Evolutionary conservation across 257 asterid genomes (phyloP).

Genomic region (Solanum ossicruentum): DNA sequence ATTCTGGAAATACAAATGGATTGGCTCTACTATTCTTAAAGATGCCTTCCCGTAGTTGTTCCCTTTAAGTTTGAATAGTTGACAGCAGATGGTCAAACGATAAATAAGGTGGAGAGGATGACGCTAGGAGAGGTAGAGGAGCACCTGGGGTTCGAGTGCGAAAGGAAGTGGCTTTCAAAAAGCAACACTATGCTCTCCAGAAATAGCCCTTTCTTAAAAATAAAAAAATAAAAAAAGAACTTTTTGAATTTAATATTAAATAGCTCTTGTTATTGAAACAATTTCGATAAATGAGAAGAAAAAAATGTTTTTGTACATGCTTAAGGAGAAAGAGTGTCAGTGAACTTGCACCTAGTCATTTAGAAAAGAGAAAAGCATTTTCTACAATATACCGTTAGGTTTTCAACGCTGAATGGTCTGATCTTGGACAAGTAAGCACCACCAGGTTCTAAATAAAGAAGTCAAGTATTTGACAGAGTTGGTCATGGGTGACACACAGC

Average conservation of each 20-base stretch:
- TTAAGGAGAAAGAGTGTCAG: background rate
- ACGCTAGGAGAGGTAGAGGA: background rate
- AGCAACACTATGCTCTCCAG: background rate
- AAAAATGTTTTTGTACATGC: background rate
- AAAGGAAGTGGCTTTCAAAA: background rate
- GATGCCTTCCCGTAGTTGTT: too few species aligned
- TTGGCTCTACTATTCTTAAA: too few species aligned
- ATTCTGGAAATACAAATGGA: too few species aligned
- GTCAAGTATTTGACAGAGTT: background rate
- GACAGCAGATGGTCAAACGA: background rate
- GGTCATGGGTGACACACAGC: background rate
- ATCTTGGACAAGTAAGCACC: background rate
- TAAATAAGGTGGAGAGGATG: background rate
- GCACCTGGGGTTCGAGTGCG: background rate
- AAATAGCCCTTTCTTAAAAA: background rate
- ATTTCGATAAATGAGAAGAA: background rate
- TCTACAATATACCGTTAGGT: background rate
- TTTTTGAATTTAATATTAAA: background rate
- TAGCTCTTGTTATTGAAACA: background rate
- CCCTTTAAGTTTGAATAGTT: background rate
- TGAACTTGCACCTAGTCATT: background rate
- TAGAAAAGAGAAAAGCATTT: background rate
- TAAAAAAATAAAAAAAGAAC: background rate
- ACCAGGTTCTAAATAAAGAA: background rate
- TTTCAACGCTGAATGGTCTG: background rate